Evolutionary conservation across 2,329 filamentous ascomycete genomes (phyloP), one percentile per base, ranked within the genome.

Genomic region (Polychaeton citri): DNA sequence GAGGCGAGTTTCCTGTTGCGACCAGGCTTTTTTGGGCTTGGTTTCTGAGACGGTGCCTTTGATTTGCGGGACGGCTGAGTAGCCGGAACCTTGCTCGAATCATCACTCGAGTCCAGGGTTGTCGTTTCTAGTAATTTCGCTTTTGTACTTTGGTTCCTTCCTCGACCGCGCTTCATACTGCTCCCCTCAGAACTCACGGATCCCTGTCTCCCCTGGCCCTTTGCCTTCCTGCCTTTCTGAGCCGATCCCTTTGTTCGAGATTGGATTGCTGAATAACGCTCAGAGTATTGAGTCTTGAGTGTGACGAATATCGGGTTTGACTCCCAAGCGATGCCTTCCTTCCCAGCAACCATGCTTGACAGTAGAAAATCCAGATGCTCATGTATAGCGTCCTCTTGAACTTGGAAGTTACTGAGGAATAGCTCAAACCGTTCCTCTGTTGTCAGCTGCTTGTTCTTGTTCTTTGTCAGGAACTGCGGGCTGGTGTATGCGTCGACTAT

Each of bases 401-500:
- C 15, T 10, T 15, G 12, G 15, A 15, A 10, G 24, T 28, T 10
- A 5, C 12, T 15, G 24, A 28, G 12, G 15, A 28, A 28, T 12
- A 15, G 5, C 24, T 28, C 24, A 12, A 28, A 7, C 54, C 53
- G 8, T 37, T 49, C 30, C 52, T 65, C 48, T 53, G 61, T 54
- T 37, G 57, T 44, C 36, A 50, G 47, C 17, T 52, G 42, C 18
- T 50, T 53, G 4, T 43, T 52, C 24, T 50, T 57, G 36, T 56
- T 61, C 34, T 59, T 47, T 8, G 46, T 52, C 5, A 15, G 12
- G 24, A 7, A 28, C 7, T 46, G 20, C 19, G 38, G 32, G 28
- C 46, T 42, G 17, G 42, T 54, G 47, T 80, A 78, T 7, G 71
- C 64, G 36, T 75, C 71, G 28, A 73, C 60, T 2, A 81, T 53